A percentile compares a stretch with the other conserved stretches of the same genome.
Conservation (phyloP, 805 yeast species). For the Starmerella apis region DNA sequence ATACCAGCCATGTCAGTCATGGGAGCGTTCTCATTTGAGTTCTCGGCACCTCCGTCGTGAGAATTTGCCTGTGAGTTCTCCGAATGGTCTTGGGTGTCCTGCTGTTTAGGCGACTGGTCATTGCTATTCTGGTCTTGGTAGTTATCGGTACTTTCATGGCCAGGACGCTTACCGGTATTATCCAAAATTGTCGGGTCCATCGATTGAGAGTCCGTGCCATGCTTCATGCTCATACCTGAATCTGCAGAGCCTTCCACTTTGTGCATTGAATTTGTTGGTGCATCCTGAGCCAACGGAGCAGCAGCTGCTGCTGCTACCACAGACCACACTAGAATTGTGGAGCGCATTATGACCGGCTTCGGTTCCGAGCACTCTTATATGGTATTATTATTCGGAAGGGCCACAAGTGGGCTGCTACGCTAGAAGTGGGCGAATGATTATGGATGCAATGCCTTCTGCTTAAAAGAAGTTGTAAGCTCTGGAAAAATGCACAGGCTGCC, state of each 20-base stretch:
- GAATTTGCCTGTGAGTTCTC: too few species aligned
- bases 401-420: neutral
- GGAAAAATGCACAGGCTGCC: constrained; percentile 4
- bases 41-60: too few species aligned
- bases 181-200: neutral
- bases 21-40: too few species aligned
- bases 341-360: neutral
- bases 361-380: neutral
- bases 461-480: constrained; percentile 1
- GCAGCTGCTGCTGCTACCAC: constrained; percentile 1
- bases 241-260: neutral
- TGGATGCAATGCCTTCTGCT: neutral
- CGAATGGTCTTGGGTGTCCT: too few species aligned
- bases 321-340: neutral
- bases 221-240: too few species aligned
- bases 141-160: neutral
- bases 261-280: too few species aligned
- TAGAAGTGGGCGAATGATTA: neutral
- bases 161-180: too few species aligned
- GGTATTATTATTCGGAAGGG: neutral
- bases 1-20: too few species aligned
- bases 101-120: neutral
- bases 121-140: neutral
- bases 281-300: constrained; percentile 1
- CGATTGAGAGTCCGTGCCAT: neutral